A percentile compares a stretch with the other conserved stretches of the same genome.
These are phyloP conservation scores for Cinnamomum micranthum DNA, from an alignment of 164 flowering plant genomes.

Conservation along the genomic window DNA sequence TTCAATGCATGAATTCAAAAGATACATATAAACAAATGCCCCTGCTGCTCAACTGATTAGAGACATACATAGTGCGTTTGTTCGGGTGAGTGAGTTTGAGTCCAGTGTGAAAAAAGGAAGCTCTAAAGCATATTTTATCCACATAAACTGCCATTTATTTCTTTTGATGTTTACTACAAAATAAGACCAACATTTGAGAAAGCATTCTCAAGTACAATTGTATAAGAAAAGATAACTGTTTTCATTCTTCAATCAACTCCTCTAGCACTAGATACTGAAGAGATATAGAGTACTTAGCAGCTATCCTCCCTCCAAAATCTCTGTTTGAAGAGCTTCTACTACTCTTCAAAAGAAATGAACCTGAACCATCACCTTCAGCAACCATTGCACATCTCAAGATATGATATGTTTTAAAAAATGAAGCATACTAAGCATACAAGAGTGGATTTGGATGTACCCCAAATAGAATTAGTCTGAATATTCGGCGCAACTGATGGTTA, in stretches of 20 bases:
- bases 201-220: not conserved
- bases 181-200: not conserved
- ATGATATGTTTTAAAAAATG: not conserved
- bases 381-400: not conserved
- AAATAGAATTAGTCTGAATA: not conserved
- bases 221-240: not conserved
- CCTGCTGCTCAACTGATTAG: too few species aligned
- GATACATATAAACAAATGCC: too few species aligned
- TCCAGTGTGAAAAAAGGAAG: too few species aligned
- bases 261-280: conserved; percentile 66
- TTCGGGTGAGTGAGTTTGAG: too few species aligned
- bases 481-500: not conserved
- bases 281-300: conserved; percentile 71
- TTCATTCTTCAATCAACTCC: conserved; percentile 35
- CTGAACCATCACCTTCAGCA: conserved; percentile 48
- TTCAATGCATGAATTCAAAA: too few species aligned
- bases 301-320: conserved; percentile 16
- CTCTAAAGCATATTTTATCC: too few species aligned
- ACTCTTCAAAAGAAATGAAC: conserved; percentile 51
- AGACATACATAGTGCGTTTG: too few species aligned
- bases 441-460: not conserved
- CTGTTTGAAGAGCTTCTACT: conserved; percentile 5
- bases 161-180: too few species aligned
- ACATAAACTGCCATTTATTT: too few species aligned
- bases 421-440: not conserved